Conservation (phyloP, 495 filamentous ascomycete genomes). For the Geoglossum glabrum region DNA sequence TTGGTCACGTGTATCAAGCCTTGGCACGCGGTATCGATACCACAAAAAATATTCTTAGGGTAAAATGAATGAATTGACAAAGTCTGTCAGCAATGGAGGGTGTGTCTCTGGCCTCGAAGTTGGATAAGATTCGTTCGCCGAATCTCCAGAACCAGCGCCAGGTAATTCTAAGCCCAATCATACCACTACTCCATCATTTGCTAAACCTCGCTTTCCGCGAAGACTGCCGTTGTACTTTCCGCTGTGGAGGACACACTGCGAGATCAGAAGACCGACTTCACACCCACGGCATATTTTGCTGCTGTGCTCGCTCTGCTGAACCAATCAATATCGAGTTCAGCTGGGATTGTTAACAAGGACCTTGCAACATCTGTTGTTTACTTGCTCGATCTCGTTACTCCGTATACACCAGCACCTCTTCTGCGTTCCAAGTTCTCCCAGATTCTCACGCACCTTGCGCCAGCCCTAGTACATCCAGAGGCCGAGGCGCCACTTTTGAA, state of each 20-base stretch:
- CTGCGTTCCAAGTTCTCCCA: conserved; percentile 84
- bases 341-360: conserved; percentile 58
- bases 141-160: conserved; percentile 91
- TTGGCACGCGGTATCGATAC: not conserved
- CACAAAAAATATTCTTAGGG: conserved; percentile 2
- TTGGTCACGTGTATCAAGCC: not conserved
- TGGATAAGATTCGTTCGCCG: conserved; percentile 89
- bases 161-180: conserved; percentile 25
- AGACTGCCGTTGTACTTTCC: conserved; percentile 75
- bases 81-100: not conserved
- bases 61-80: not conserved
- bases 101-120: conserved; percentile 69
- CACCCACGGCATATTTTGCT: conserved; percentile 85
- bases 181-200: not conserved
- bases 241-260: conserved; percentile 84
- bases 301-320: conserved; percentile 77
- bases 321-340: conserved; percentile 42
- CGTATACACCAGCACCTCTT: conserved; percentile 61
- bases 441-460: conserved; percentile 71
- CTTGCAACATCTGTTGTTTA: conserved; percentile 79
- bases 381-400: conserved; percentile 77
- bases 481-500: conserved; percentile 73
- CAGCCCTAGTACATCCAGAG: conserved; percentile 56
- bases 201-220: not conserved
- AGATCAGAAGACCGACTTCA: conserved; percentile 61